Percentiles rank a stretch among this genome's conserved stretches.
These are phyloP conservation scores for Magnaporthiopsis poae DNA, from an alignment of 2,329 filamentous ascomycete genomes.

Conservation along the genomic window DNA sequence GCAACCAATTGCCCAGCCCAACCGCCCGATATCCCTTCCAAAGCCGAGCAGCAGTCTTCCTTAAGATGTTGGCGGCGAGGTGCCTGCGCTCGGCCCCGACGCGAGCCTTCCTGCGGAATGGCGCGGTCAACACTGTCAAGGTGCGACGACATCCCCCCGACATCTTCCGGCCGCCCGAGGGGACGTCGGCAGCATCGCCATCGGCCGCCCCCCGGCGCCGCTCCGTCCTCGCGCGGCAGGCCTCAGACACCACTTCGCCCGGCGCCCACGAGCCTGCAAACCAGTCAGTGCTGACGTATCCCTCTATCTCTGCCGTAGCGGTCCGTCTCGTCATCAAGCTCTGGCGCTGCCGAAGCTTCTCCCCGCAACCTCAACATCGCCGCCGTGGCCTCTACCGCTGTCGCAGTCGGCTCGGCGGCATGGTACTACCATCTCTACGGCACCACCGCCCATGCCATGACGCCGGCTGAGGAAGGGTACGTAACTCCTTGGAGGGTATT, in stretches of 20 bases:
- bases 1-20: conserved; percentile 29
- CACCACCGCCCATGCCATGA: conserved; percentile 75
- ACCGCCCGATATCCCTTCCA: conserved; percentile 23
- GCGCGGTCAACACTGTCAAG: conserved; percentile 62
- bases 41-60: conserved; percentile 28
- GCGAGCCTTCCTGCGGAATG: conserved; percentile 73
- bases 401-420: conserved; percentile 79
- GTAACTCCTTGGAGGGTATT: conserved; percentile 41
- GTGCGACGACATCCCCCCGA: conserved; percentile 33
- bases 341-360: conserved; percentile 58
- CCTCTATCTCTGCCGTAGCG: conserved; percentile 35
- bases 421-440: conserved; percentile 98
- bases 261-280: no score
- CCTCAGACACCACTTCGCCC: neutral
- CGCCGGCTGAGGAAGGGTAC: conserved; percentile 85
- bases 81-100: conserved; percentile 76
- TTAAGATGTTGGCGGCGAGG: conserved; percentile 86
- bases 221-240: neutral
- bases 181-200: neutral
- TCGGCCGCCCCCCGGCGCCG: neutral
- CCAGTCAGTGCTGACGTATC: conserved; percentile 26
- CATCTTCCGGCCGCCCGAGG: conserved; percentile 1
- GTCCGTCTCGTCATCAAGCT: conserved; percentile 63
- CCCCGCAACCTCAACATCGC: conserved; percentile 77
- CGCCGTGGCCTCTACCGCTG: conserved; percentile 73